phyloP scores from a whole-genome alignment of 2,329 filamentous ascomycete genomes.

The Trichoderma sp. region DNA sequence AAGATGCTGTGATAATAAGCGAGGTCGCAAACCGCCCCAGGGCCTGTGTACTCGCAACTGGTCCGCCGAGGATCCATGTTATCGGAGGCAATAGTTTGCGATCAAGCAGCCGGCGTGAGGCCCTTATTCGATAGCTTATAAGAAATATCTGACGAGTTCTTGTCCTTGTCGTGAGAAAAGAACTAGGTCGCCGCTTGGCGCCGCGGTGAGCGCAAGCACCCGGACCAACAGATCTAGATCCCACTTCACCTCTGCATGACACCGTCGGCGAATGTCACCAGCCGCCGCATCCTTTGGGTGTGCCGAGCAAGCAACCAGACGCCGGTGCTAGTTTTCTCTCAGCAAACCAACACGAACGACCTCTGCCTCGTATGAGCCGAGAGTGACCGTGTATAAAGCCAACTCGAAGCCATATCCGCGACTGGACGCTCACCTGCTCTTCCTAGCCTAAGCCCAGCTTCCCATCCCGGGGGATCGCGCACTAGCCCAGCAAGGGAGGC shows the following conservation, averaged over 20 bases:
- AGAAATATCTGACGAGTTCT: background rate
- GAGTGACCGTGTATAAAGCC: background rate
- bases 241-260: too few species aligned
- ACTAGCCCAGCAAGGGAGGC: conserved; percentile 21
- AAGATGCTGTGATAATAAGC: conserved; percentile 7
- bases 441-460: conserved; percentile 25
- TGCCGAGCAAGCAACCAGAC: too few species aligned
- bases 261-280: too few species aligned
- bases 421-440: conserved; percentile 22
- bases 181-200: background rate
- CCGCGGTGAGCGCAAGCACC: background rate
- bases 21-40: background rate
- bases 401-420: conserved; percentile 14
- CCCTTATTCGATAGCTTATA: background rate
- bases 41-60: background rate
- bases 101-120: conserved; percentile 3
- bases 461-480: conserved; percentile 29
- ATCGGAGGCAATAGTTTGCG: conserved; percentile 20
- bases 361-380: background rate
- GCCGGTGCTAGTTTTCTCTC: background rate
- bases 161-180: background rate
- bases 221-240: too few species aligned
- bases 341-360: background rate
- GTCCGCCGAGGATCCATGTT: background rate
- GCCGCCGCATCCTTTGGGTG: too few species aligned